Evolutionary conservation across 2,329 filamentous ascomycete species (phyloP), one percentile per base, ranked within the genome.

Genomic region (Colletotrichum spaethianum): DNA sequence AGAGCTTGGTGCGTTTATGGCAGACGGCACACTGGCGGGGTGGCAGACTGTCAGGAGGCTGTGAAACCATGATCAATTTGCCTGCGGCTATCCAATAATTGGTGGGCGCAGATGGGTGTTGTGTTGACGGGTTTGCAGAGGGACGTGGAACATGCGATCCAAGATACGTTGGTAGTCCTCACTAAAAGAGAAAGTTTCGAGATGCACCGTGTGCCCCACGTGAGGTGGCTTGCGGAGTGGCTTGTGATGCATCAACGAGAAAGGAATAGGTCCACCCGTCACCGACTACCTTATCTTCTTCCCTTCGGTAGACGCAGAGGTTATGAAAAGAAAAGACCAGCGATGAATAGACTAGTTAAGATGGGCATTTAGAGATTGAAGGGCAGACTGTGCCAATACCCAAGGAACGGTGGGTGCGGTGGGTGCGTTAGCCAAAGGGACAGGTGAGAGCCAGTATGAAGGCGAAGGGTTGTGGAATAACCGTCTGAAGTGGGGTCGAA

Each of bases 1-100:
- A 76, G 38, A 85, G 80, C 2, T 78, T 76, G 3, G 28, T 46
- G 5, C 56, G 55, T 26, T 36, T 33, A 33, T 23, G 44, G 26
- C 56, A 67, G 46, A 61, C 31, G 33, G 23, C 44, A 14, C 64
- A 67, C 7, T 53, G 55, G 7, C 55, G 64, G 20, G 63, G 42
- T 18, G 26, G 44, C 8, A 67, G 14, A 11, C 57, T 28, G 9
- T 26, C 5, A 44, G 8, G 16, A n/a, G 9, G 16, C 28, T 60
- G 38, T 7, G 8, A 36, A 26, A 1, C 8, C 57, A 44, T 46
- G 40, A 26, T n/a, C 2, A 6, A n/a, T 31, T n/a, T 55, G 1
- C 16, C n/a, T 55, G 28, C 28, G 50, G 2, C 33, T 53, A 1
- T 8, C 3, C 16, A 20, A 11, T 5, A 16, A 26, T n/a, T 26